Base-by-base conservation (phyloP, 2,329 filamentous ascomycete genomes). In the Fusarium keratoplasticum region DNA sequence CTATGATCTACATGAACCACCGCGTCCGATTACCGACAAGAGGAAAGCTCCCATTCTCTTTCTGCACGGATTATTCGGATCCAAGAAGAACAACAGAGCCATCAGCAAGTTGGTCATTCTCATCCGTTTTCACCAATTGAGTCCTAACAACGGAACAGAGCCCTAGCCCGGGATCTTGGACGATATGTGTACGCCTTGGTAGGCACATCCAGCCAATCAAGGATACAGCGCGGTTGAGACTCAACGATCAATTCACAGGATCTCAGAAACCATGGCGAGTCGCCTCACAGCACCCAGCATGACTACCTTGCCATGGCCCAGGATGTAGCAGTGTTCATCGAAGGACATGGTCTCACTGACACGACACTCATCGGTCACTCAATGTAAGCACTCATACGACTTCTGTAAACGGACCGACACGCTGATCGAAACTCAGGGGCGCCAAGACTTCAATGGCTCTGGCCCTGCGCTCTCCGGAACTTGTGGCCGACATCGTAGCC, bases 361-460 rank as follows among this genome's bases (percentile, higher is more conserved):
- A 87, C 92, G 2, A 95, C 93, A 0, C 84, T 98, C 31, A 96
- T 98, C 78, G 96, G 96, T 0, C 96, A 98, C 84, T 98, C 95
- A 2, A 98, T 98, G 96, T 94, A 83, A 78, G 88, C 77, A 29
- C 44, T 25, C 20, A 25, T 42, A 14, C n/a, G n/a, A 13, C 11
- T 18, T 22, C 20, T 7, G 31, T 50, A 5, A 67, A 38, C 31
- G 14, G 25, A 27, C 50, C 66, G 29, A 65, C 52, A 22, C 14
- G 42, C n/a, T 61, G n/a, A 33, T 35, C 22, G 22, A 42, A 44
- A 10, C 5, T 4, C 6, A 93, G 91, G 92, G 96, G 96, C 72
- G 96, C 96, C 55, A 98, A 98, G 86, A 92, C 93, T 2, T 95
- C 94, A 77, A 98, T 98, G 96, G 87, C 93, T 0, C 86, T 98